phyloP scores from a whole-genome alignment of 106 monocot genomes.

The Dendrobium huoshanense region DNA sequence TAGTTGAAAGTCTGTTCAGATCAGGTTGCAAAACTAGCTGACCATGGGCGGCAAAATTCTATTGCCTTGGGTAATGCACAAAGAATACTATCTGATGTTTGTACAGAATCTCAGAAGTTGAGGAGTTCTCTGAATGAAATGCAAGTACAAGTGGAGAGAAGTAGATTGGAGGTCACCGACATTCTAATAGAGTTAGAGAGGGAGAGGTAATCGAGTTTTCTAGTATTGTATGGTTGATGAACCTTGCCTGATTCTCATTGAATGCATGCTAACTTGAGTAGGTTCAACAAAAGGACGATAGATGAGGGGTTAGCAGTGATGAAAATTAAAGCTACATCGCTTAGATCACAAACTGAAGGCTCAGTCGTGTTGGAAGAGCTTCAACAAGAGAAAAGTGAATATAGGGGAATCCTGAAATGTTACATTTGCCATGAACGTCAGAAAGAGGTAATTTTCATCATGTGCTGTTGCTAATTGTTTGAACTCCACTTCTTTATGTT shows the following conservation, averaged over 20 bases:
- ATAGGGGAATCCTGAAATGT: conserved; percentile 58
- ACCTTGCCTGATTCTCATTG: neutral
- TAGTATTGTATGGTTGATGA: neutral
- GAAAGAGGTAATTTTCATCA: conserved; percentile 40
- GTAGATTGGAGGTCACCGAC: conserved; percentile 43
- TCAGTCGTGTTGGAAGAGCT: conserved; percentile 41
- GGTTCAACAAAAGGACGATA: conserved; percentile 54
- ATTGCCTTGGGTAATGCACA: conserved; percentile 36
- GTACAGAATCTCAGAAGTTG: conserved; percentile 39
- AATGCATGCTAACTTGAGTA: conserved; percentile 4
- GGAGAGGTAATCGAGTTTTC: conserved; percentile 48
- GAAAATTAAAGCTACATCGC: conserved; percentile 24
- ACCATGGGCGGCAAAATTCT: conserved; percentile 48
- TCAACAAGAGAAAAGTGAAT: conserved; percentile 47
- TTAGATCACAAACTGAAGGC: conserved; percentile 31
- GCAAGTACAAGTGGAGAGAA: conserved; percentile 35
- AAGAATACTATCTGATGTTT: conserved; percentile 49
- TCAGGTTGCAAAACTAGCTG: conserved; percentile 50
- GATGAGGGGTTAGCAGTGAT: conserved; percentile 37
- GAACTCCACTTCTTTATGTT: neutral
- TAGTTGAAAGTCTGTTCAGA: conserved; percentile 67
- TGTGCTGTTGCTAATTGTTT: neutral
- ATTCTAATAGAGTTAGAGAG: conserved; percentile 71
- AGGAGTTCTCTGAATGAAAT: conserved; percentile 35
- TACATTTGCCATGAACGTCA: conserved; percentile 47